These are phyloP conservation scores for Phytopythium litorale DNA, from an alignment of 352 stramenopile genomes.

Conservation along the genomic window DNA sequence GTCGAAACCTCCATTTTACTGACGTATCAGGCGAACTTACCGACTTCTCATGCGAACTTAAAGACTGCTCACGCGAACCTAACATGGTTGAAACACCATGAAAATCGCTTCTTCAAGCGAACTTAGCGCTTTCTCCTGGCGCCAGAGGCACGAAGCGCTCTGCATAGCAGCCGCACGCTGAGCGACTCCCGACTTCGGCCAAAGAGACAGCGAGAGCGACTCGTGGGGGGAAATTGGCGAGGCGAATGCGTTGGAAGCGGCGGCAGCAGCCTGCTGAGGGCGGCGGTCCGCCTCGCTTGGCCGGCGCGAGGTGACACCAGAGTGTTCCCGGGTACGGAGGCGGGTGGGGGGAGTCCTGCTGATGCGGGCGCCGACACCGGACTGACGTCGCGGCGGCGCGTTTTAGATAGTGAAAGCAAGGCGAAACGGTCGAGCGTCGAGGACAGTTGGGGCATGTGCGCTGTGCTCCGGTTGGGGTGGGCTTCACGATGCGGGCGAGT, in stretches of 20 bases:
- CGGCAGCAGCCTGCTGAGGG: background rate
- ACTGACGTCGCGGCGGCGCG: background rate
- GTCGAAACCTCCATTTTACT: background rate
- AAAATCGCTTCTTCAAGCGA: constrained; percentile 1
- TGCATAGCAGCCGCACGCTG: background rate
- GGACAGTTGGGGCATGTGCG: background rate
- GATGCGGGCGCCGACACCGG: too few relatives aligned
- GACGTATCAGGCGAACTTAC: background rate
- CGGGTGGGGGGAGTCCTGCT: too few relatives aligned
- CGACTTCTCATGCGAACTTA: too few relatives aligned
- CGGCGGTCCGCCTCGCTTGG: background rate
- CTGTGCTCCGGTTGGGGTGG: background rate
- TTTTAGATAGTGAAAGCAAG: background rate
- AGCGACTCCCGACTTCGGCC: background rate
- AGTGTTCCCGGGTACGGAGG: background rate
- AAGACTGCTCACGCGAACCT: background rate
- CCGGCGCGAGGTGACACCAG: background rate
- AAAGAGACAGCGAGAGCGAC: constrained; percentile 3
- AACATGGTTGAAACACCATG: background rate
- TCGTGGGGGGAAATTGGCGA: background rate
- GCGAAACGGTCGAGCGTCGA: background rate
- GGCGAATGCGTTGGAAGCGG: background rate
- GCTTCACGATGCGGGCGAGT: background rate
- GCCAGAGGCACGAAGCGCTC: constrained; percentile 1
- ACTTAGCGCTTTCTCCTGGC: constrained; percentile 1